Evolutionary conservation across 805 yeast genomes (phyloP).

Genomic region (Metschnikowia lunata): DNA sequence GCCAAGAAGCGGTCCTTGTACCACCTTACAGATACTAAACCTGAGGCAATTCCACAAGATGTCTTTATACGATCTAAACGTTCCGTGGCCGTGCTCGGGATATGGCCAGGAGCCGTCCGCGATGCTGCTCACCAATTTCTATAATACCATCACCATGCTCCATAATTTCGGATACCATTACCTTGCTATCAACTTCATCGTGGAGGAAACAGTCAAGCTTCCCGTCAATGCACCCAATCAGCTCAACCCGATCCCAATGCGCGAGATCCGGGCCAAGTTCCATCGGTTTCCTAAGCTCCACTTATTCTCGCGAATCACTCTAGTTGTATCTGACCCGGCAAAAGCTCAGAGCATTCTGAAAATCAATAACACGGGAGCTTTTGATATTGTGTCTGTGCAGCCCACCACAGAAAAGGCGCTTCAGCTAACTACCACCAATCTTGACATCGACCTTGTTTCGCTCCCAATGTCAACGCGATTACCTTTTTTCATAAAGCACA

Average conservation of each 20-base stretch:
- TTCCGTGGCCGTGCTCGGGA: constrained; percentile 62
- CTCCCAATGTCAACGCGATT: constrained; percentile 60
- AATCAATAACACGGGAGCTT: constrained; percentile 37
- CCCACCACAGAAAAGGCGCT: constrained; percentile 80
- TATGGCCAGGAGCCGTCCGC: constrained; percentile 40
- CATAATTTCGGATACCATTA: constrained; percentile 67
- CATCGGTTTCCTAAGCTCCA: constrained; percentile 31
- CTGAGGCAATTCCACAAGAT: too few relatives aligned
- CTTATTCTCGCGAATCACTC: constrained; percentile 67
- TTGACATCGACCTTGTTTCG: constrained; percentile 80
- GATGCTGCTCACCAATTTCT: constrained; percentile 41
- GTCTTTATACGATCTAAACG: constrained; percentile 55
- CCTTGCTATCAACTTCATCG: constrained; percentile 67
- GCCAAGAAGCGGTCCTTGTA: too few relatives aligned
- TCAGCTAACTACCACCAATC: constrained; percentile 63
- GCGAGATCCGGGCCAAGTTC: constrained; percentile 16
- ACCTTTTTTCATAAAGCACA: constrained; percentile 78
- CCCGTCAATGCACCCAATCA: constrained; percentile 41
- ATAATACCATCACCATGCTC: constrained; percentile 48
- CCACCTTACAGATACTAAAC: too few relatives aligned
- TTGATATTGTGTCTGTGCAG: constrained; percentile 77
- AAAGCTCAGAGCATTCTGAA: constrained; percentile 61
- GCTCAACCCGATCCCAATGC: constrained; percentile 47
- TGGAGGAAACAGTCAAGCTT: constrained; percentile 48
- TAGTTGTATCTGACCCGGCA: constrained; percentile 71